phyloP scores from a whole-genome alignment of 2,329 filamentous ascomycete species.

The Paraphaeosphaeria sporulosa region DNA sequence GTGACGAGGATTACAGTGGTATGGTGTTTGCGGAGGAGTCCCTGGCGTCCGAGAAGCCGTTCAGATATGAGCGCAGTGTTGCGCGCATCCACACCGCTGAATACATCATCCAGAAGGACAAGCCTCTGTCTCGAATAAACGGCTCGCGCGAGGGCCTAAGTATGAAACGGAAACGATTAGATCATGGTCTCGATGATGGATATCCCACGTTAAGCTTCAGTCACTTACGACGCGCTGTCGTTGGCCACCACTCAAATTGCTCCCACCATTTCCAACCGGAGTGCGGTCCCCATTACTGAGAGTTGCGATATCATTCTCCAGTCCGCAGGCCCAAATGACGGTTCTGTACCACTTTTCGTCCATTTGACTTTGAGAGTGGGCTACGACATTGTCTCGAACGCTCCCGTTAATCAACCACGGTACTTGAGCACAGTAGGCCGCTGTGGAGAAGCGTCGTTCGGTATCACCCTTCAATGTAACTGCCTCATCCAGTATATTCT shows the following conservation, averaged over 20 bases:
- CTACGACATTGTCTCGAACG: constrained; percentile 16
- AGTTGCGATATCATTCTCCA: constrained; percentile 6
- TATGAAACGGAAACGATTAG: constrained; percentile 5
- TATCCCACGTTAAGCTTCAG: background rate
- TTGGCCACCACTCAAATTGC: constrained; percentile 57
- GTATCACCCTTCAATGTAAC: background rate
- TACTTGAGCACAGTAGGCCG: constrained; percentile 15
- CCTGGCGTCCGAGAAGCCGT: constrained; percentile 8
- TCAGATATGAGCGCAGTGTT: constrained; percentile 11
- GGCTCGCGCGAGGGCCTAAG: constrained; percentile 33
- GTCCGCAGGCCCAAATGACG: constrained; percentile 9
- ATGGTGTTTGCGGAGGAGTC: constrained; percentile 1
- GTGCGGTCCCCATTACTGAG: constrained; percentile 9
- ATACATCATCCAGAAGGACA: constrained; percentile 56
- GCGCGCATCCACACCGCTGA: constrained; percentile 53
- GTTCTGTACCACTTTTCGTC: constrained; percentile 14
- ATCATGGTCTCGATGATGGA: background rate
- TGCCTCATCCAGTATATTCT: constrained; percentile 13
- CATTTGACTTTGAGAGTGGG: background rate
- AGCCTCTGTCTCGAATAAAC: constrained; percentile 54
- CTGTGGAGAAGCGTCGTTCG: constrained; percentile 4
- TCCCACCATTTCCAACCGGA: constrained; percentile 9
- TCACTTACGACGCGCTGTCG: constrained; percentile 50
- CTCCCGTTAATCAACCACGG: constrained; percentile 15
- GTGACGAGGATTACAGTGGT: constrained; percentile 13